Conservation (phyloP, 257 asterid species). For the Lycium ferocissimum region DNA sequence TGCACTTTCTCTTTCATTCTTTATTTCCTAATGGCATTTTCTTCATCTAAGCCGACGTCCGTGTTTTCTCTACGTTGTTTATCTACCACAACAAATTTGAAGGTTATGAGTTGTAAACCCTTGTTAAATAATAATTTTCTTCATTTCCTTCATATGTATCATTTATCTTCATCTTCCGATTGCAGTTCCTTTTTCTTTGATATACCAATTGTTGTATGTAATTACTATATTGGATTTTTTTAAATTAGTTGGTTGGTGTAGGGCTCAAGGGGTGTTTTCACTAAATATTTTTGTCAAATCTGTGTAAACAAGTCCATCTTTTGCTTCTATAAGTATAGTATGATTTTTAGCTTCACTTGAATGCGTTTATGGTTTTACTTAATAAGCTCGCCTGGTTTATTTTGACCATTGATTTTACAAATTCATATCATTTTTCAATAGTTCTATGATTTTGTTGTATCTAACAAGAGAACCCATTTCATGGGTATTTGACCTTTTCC, state of each 20-base stretch:
- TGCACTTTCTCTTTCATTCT: background rate
- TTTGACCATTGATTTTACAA: background rate
- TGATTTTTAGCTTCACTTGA: background rate
- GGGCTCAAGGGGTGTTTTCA: background rate
- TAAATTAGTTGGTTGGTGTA: background rate
- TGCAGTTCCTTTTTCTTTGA: background rate
- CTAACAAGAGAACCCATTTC: background rate
- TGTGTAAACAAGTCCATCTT: background rate
- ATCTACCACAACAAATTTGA: background rate
- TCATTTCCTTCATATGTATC: background rate
- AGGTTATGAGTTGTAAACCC: background rate
- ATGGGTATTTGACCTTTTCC: background rate
- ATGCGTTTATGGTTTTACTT: conserved; percentile 13
- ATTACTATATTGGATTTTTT: background rate
- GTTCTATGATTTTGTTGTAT: background rate
- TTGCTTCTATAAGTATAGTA: background rate
- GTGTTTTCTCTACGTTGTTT: background rate
- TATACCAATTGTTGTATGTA: background rate
- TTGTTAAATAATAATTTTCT: background rate
- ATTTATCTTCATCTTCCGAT: background rate
- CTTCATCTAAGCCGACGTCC: too few relatives aligned
- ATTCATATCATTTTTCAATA: background rate
- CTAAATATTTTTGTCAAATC: background rate
- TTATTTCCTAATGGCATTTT: background rate
- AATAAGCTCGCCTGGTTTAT: background rate